A percentile compares a stretch with the other conserved stretches of the same genome.
Conservation (phyloP, 352 stramenopile genomes). For the Phytophthora agathidicida region DNA sequence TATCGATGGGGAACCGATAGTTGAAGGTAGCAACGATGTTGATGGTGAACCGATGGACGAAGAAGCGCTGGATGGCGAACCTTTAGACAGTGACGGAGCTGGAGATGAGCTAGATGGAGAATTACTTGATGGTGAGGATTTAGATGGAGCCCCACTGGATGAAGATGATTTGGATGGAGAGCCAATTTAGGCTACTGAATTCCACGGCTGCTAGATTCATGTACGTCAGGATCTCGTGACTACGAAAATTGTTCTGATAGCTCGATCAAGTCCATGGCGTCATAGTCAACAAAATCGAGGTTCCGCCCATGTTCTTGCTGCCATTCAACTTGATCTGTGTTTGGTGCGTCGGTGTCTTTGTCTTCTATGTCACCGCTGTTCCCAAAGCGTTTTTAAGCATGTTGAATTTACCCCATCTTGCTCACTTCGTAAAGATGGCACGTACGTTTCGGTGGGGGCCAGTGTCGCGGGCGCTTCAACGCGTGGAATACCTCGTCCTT, state of each 20-base stretch:
- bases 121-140: conserved; percentile 41
- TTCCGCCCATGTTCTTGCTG: conserved; percentile 23
- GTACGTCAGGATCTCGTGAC: too few species aligned
- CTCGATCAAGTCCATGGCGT: conserved; percentile 37
- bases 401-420: not conserved
- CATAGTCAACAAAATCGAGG: conserved; percentile 28
- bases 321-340: conserved; percentile 13
- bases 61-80: conserved; percentile 52
- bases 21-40: conserved; percentile 25
- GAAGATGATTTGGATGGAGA: conserved; percentile 54
- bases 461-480: not conserved
- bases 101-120: conserved; percentile 46
- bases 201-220: not conserved
- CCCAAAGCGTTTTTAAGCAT: not conserved
- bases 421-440: conserved; percentile 3
- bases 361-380: conserved; percentile 17
- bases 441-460: conserved; percentile 12
- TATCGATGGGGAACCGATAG: conserved; percentile 21
- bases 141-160: conserved; percentile 53
- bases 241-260: conserved; percentile 28
- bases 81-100: conserved; percentile 37
- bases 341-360: conserved; percentile 4
- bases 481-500: conserved; percentile 18
- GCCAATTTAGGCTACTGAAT: conserved; percentile 20
- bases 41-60: conserved; percentile 51